Percentiles rank a stretch among this genome's conserved stretches.
Evolutionary conservation across 2,329 filamentous ascomycete species (phyloP).

Genomic region (Aspergillus sp.): DNA sequence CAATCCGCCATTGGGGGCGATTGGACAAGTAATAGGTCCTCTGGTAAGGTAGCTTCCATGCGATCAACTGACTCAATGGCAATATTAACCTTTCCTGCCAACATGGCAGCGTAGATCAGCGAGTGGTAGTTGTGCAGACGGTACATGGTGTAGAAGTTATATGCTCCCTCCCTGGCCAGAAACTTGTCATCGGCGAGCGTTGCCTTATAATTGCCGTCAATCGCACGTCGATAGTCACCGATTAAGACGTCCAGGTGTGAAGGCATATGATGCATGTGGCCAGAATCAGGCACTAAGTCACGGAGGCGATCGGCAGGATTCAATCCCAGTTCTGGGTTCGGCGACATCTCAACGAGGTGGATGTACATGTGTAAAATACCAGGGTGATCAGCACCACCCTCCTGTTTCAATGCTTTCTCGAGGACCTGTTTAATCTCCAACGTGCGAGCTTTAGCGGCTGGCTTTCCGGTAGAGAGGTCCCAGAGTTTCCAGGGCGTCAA

Average conservation of each 20-base stretch:
- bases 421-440: conserved; percentile 54
- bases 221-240: conserved; percentile 64
- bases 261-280: conserved; percentile 70
- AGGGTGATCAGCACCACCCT: conserved; percentile 51
- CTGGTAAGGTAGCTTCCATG: conserved; percentile 59
- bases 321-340: conserved; percentile 57
- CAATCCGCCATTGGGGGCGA: conserved; percentile 74
- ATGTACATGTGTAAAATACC: conserved; percentile 71
- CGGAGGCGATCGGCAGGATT: conserved; percentile 53
- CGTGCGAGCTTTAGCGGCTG: conserved; percentile 50
- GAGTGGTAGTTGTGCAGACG: conserved; percentile 69
- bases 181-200: conserved; percentile 64
- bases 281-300: conserved; percentile 60
- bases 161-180: conserved; percentile 50
- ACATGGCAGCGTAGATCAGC: conserved; percentile 69
- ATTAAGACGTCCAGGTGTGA: conserved; percentile 67
- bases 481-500: conserved; percentile 60
- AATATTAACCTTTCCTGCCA: conserved; percentile 58
- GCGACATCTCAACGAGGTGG: conserved; percentile 72
- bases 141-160: conserved; percentile 72
- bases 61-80: conserved; percentile 56
- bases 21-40: conserved; percentile 57
- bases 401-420: conserved; percentile 51
- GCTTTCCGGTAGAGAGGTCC: conserved; percentile 55
- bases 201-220: conserved; percentile 60